These are phyloP conservation scores for Datura wrightii DNA, from an alignment of 257 asterid genomes.

Conservation along the genomic window DNA sequence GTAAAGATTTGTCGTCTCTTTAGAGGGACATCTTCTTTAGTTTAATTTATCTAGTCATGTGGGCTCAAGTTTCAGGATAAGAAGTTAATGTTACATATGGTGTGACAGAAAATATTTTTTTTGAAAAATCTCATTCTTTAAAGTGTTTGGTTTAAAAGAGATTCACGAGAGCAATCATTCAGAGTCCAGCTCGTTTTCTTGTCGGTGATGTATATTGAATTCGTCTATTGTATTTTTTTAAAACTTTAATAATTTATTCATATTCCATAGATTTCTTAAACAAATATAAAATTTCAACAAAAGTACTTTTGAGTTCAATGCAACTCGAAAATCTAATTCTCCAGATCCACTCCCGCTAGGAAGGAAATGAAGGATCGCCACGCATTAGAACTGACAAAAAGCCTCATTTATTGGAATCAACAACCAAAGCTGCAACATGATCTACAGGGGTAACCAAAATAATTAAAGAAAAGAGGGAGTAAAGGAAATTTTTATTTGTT, in stretches of 20 bases:
- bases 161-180: not conserved
- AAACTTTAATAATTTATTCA: not conserved
- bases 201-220: not conserved
- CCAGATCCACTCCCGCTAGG: not conserved
- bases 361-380: not conserved
- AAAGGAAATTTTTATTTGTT: not conserved
- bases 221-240: too few relatives aligned
- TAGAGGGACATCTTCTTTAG: not conserved
- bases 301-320: not conserved
- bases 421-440: not conserved
- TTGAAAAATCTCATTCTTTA: not conserved
- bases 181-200: not conserved
- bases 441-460: not conserved
- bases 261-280: not conserved
- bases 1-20: not conserved
- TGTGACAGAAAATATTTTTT: not conserved
- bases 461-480: not conserved
- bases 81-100: not conserved
- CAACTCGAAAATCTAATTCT: not conserved
- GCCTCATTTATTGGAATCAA: slow-evolving; percentile 1
- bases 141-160: not conserved
- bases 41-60: not conserved
- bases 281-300: not conserved
- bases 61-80: not conserved
- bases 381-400: not conserved